A percentile compares a stretch with the other conserved stretches of the same genome.
Evolutionary conservation across 176 grass and related monocot species (phyloP).

Genomic region (Aechmea fasciata): DNA sequence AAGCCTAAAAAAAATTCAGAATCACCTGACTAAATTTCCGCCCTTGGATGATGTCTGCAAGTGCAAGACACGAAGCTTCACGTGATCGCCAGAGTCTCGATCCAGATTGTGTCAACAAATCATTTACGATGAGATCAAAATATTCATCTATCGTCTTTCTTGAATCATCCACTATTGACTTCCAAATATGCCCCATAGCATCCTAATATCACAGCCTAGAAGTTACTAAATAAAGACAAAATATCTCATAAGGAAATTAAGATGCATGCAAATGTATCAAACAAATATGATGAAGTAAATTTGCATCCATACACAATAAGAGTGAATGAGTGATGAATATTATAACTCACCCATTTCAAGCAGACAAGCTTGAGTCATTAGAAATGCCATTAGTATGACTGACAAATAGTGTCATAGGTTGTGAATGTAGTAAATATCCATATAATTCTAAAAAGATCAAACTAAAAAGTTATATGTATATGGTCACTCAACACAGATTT

Average conservation of each 20-base stretch:
- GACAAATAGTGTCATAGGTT: not conserved
- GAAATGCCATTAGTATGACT: not conserved
- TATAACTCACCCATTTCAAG: too few relatives aligned
- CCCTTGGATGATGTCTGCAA: slow-evolving; percentile 93
- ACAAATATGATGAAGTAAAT: not conserved
- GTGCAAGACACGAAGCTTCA: slow-evolving; percentile 95
- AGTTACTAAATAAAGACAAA: not conserved
- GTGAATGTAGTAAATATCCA: not conserved
- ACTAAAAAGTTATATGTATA: too few relatives aligned
- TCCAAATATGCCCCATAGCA: slow-evolving; percentile 99
- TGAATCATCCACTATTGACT: slow-evolving; percentile 83
- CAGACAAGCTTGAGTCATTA: too few relatives aligned
- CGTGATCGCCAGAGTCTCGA: slow-evolving; percentile 95
- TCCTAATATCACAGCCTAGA: slow-evolving; percentile 42
- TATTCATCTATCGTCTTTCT: slow-evolving; percentile 93
- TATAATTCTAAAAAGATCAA: not conserved
- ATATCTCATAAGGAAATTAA: not conserved
- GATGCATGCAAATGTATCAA: not conserved
- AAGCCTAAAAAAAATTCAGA: slow-evolving; percentile 13
- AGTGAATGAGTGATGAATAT: too few relatives aligned
- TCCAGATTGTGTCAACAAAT: slow-evolving; percentile 91
- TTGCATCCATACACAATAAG: too few relatives aligned
- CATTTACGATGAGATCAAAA: slow-evolving; percentile 76
- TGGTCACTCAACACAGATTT: too few relatives aligned
- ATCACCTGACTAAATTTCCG: slow-evolving; percentile 76